Conservation (phyloP, 768 basidiomycete genomes). For the Clathrus columnatus region DNA sequence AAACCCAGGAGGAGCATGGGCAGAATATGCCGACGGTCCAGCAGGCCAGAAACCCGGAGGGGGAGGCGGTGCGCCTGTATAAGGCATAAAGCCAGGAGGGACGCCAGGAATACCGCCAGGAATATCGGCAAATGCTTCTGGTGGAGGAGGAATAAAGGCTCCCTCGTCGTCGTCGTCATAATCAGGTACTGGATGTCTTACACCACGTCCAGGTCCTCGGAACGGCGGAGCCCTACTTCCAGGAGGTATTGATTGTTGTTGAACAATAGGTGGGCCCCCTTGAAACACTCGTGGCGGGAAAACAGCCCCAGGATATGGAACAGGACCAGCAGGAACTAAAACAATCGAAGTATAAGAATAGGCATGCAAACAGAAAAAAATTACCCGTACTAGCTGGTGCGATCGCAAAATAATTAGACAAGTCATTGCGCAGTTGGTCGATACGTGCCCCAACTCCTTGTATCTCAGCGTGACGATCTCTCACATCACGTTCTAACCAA, state of each 20-base stretch:
- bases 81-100: too few species aligned
- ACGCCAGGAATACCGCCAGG: neutral
- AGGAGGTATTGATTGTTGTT: neutral
- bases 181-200: neutral
- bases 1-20: neutral
- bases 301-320: neutral
- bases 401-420: slow-evolving; percentile 28
- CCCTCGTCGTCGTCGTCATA: neutral
- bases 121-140: neutral
- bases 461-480: slow-evolving; percentile 69
- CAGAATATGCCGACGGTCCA: neutral
- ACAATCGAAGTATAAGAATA: neutral
- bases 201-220: neutral
- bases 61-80: too few species aligned
- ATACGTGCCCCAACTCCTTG: slow-evolving; percentile 57
- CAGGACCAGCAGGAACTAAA: neutral
- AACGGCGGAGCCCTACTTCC: neutral
- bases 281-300: neutral
- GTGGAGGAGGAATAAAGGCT: slow-evolving; percentile 6
- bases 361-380: neutral
- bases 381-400: slow-evolving; percentile 27
- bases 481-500: slow-evolving; percentile 73
- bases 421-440: slow-evolving; percentile 34
- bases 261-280: neutral
- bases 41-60: neutral